These are phyloP conservation scores for Pseudocercospora musae DNA, from an alignment of 2,329 filamentous ascomycete genomes.

Conservation along the genomic window DNA sequence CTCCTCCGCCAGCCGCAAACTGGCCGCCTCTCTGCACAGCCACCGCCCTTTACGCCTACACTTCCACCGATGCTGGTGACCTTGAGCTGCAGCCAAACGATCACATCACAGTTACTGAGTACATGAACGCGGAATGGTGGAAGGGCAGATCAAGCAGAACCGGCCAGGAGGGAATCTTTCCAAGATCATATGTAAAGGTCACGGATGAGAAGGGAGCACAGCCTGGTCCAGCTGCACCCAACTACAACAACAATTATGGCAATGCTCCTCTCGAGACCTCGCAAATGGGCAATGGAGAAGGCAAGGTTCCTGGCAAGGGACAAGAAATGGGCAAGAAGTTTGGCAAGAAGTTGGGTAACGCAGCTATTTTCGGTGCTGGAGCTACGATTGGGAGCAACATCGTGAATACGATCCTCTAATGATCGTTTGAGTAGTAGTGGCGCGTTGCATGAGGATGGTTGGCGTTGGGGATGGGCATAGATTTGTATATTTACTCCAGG, in stretches of 20 bases:
- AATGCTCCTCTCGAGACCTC: conserved; percentile 74
- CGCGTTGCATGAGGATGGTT: not conserved
- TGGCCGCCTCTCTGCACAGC: conserved; percentile 63
- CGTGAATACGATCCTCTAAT: conserved; percentile 25
- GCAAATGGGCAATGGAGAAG: conserved; percentile 46
- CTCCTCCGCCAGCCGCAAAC: conserved; percentile 46
- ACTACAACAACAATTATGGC: conserved; percentile 55
- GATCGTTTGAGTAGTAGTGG: not conserved
- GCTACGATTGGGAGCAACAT: conserved; percentile 72
- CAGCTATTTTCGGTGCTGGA: conserved; percentile 87
- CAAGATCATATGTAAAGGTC: conserved; percentile 78
- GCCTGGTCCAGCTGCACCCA: conserved; percentile 44
- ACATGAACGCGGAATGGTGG: conserved; percentile 98
- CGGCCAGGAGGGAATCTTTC: conserved; percentile 86
- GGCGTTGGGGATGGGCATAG: not conserved
- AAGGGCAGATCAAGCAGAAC: conserved; percentile 80
- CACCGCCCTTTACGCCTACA: conserved; percentile 80
- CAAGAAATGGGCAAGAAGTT: conserved; percentile 27
- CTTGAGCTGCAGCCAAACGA: conserved; percentile 78
- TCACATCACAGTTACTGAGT: conserved; percentile 73
- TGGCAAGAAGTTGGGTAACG: conserved; percentile 82
- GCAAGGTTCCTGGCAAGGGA: conserved; percentile 57
- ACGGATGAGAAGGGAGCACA: conserved; percentile 60
- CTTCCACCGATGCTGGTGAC: conserved; percentile 75
- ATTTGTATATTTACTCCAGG: not conserved